These are phyloP conservation scores for Hyaloscypha finlandica DNA, from an alignment of 495 filamentous ascomycete species.

Conservation along the genomic window DNA sequence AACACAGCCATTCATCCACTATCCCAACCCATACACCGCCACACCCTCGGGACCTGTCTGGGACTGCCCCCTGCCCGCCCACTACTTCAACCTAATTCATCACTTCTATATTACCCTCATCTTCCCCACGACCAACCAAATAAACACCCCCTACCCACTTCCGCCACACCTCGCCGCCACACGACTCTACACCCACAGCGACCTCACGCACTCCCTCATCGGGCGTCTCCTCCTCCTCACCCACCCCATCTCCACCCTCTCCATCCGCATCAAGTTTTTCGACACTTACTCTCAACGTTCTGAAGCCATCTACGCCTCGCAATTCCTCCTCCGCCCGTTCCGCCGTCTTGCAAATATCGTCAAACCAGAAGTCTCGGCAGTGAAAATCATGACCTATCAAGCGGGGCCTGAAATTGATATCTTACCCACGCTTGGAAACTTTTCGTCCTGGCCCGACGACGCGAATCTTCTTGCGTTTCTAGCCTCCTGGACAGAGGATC, in stretches of 20 bases:
- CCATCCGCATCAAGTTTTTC: constrained; percentile 16
- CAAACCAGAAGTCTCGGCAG: constrained; percentile 7
- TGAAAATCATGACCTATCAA: constrained; percentile 1
- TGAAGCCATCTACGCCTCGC: constrained; percentile 6
- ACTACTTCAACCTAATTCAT: constrained; percentile 19
- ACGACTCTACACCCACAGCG: constrained; percentile 16
- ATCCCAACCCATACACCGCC: constrained; percentile 4
- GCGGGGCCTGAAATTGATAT: constrained; percentile 8
- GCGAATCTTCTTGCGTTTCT: constrained; percentile 10
- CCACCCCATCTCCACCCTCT: constrained; percentile 3
- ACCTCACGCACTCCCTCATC: constrained; percentile 18
- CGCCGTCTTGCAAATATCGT: constrained; percentile 15
- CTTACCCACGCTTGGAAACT: neutral
- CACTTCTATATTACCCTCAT: constrained; percentile 16
- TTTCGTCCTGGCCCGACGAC: neutral
- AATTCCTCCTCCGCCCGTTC: constrained; percentile 20
- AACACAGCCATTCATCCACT: neutral
- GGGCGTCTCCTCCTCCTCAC: constrained; percentile 9
- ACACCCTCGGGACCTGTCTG: constrained; percentile 13
- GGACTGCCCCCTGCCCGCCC: constrained; percentile 13
- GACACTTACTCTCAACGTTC: constrained; percentile 1
- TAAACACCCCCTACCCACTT: neutral
- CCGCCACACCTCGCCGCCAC: neutral
- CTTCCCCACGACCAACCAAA: neutral
- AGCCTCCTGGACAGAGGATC: neutral